A percentile compares a stretch with the other conserved stretches of the same genome.
Conservation (phyloP, 2,329 filamentous ascomycete genomes). For the Ramichloridium luteum region DNA sequence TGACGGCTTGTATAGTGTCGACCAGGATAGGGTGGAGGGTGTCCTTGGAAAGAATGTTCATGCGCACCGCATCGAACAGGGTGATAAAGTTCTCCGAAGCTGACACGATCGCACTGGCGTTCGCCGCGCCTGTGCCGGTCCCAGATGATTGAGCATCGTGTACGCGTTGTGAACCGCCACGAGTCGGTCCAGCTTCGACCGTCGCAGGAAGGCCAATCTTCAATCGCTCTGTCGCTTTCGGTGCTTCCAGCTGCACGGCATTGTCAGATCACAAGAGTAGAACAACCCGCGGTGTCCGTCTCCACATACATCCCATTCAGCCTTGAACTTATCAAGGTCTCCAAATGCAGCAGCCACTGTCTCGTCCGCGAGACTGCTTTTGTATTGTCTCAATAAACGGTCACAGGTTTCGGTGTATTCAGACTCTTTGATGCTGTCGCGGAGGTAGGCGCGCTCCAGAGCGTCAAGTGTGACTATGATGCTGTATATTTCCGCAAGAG, state of each 20-base stretch:
- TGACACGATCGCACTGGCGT: constrained; percentile 53
- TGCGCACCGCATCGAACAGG: constrained; percentile 84
- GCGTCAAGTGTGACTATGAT: constrained; percentile 94
- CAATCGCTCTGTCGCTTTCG: constrained; percentile 82
- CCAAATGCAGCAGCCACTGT: constrained; percentile 79
- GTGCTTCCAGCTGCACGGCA: constrained; percentile 65
- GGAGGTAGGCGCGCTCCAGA: constrained; percentile 90
- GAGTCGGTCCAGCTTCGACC: constrained; percentile 42
- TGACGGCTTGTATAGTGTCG: constrained; percentile 92
- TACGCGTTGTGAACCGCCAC: constrained; percentile 9
- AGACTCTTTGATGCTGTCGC: constrained; percentile 80
- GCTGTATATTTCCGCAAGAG: constrained; percentile 91
- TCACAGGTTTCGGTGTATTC: constrained; percentile 97
- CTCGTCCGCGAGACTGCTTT: constrained; percentile 82
- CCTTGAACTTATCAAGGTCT: constrained; percentile 81
- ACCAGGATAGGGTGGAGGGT: constrained; percentile 89
- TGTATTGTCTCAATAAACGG: constrained; percentile 89
- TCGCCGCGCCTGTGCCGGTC: constrained; percentile 14
- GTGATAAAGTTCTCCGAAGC: constrained; percentile 99
- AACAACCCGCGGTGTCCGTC: background rate
- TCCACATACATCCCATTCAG: constrained; percentile 70
- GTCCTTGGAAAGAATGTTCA: constrained; percentile 88
- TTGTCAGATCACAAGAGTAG: constrained; percentile 4
- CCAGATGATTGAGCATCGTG: constrained; percentile 11
- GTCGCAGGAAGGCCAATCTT: constrained; percentile 89